Percentiles rank a stretch among this genome's conserved stretches.
These are phyloP conservation scores for Phylloboletellus chloephorus DNA, from an alignment of 1,284 basidiomycete species.

Conservation along the genomic window DNA sequence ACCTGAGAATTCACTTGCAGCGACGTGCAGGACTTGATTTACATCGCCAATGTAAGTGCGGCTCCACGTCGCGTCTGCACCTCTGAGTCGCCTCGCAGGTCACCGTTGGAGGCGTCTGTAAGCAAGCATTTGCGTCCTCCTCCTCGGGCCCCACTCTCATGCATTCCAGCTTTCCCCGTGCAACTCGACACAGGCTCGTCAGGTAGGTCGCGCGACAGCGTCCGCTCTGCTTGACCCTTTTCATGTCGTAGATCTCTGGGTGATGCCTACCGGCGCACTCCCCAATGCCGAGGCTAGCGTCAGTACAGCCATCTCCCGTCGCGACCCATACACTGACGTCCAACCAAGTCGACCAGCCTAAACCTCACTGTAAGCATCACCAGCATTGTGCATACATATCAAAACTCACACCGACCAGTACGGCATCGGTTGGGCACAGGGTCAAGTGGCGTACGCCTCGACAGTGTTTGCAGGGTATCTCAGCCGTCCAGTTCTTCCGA, in stretches of 20 bases:
- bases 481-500: constrained; percentile 2
- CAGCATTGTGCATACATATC: not conserved
- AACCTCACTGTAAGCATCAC: constrained; percentile 54
- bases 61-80: not conserved
- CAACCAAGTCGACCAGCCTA: constrained; percentile 37
- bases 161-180: constrained; percentile 50
- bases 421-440: constrained; percentile 70
- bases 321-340: constrained; percentile 10
- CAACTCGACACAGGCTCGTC: constrained; percentile 81
- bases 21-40: constrained; percentile 67
- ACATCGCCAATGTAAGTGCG: constrained; percentile 61
- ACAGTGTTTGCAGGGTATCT: constrained; percentile 65
- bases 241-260: constrained; percentile 58
- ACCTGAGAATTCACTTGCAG: constrained; percentile 31
- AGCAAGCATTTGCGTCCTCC: constrained; percentile 30
- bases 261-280: constrained; percentile 50
- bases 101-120: constrained; percentile 56
- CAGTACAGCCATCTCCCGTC: constrained; percentile 23
- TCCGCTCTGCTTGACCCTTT: not conserved
- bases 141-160: not conserved
- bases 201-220: constrained; percentile 47
- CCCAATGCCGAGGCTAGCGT: constrained; percentile 52
- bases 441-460: constrained; percentile 53
- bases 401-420: constrained; percentile 43
- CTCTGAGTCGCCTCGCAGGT: constrained; percentile 40